Evolutionary conservation across 2,329 filamentous ascomycete genomes (phyloP).

Genomic region (Leptographium procerum): DNA sequence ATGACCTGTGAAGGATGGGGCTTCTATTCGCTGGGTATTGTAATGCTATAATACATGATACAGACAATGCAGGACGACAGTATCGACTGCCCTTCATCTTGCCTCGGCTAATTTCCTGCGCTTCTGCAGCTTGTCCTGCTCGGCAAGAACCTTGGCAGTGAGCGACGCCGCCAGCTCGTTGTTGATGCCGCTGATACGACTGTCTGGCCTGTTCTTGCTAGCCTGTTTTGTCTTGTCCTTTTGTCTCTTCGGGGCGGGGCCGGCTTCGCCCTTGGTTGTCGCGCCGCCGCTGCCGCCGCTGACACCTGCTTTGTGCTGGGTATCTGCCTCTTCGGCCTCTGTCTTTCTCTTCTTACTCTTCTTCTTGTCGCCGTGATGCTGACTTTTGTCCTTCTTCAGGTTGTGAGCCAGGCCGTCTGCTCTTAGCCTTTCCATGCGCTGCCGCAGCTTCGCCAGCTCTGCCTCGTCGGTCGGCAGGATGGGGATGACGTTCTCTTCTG

Average conservation of each 20-base stretch:
- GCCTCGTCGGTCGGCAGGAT: slow-evolving; percentile 62
- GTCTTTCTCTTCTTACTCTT: slow-evolving; percentile 39
- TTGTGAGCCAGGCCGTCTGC: slow-evolving; percentile 70
- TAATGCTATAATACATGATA: background rate
- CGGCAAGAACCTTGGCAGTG: slow-evolving; percentile 75
- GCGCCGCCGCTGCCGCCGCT: slow-evolving; percentile 10
- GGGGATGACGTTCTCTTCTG: slow-evolving; percentile 64
- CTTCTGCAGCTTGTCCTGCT: slow-evolving; percentile 76
- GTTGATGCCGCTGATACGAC: slow-evolving; percentile 58
- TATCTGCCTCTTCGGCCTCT: slow-evolving; percentile 11
- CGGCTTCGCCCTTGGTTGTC: background rate
- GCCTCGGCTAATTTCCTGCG: slow-evolving; percentile 54
- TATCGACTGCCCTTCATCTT: slow-evolving; percentile 1
- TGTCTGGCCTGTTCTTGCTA: slow-evolving; percentile 17
- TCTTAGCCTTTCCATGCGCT: slow-evolving; percentile 57
- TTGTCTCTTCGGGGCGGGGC: slow-evolving; percentile 11
- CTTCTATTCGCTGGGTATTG: background rate
- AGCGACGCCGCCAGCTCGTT: slow-evolving; percentile 76
- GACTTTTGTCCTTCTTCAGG: slow-evolving; percentile 65
- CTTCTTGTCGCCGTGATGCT: slow-evolving; percentile 48
- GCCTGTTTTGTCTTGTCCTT: slow-evolving; percentile 1
- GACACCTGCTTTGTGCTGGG: slow-evolving; percentile 2
- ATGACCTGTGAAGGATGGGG: background rate
- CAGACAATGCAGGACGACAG: background rate
- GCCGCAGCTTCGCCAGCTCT: slow-evolving; percentile 57